Percentiles rank a stretch among this genome's conserved stretches.
Conservation (phyloP, 1,284 basidiomycete species). For the Ustilago sp. region DNA sequence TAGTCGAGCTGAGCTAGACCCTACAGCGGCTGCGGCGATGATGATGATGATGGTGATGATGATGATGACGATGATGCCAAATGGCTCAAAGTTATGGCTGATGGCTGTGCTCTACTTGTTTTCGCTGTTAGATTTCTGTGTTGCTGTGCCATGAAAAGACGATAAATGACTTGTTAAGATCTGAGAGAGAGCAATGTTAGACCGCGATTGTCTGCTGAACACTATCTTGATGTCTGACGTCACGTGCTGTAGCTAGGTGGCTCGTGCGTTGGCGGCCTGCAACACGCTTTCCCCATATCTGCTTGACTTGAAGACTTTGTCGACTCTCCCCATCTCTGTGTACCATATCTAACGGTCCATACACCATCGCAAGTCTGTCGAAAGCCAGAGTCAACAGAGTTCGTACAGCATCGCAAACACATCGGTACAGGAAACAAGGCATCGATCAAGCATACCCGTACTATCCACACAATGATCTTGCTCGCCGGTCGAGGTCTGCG, state of each 20-base stretch:
- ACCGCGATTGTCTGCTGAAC: background rate
- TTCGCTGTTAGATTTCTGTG: background rate
- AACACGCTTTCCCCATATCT: conserved; percentile 25
- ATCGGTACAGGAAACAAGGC: background rate
- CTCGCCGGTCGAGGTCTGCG: conserved; percentile 33
- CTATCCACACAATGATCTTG: conserved; percentile 15
- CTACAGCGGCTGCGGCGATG: background rate
- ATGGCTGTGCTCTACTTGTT: background rate
- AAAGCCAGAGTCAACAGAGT: background rate
- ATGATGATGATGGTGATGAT: conserved; percentile 4
- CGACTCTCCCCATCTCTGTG: background rate
- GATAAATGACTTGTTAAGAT: background rate
- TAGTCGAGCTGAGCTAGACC: background rate
- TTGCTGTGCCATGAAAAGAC: conserved; percentile 5
- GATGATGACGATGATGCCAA: background rate
- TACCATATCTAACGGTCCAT: background rate
- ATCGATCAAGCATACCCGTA: background rate
- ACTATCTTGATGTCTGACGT: conserved; percentile 12
- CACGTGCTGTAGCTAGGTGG: conserved; percentile 33
- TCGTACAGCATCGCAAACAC: background rate
- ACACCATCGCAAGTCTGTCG: background rate
- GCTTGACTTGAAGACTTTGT: background rate
- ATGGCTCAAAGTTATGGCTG: background rate
- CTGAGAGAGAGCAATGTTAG: conserved; percentile 18
- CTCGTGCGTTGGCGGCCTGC: conserved; percentile 25